Conservation (phyloP, 78 protist genomes). For the Blattamonas nauphoetae region DNA sequence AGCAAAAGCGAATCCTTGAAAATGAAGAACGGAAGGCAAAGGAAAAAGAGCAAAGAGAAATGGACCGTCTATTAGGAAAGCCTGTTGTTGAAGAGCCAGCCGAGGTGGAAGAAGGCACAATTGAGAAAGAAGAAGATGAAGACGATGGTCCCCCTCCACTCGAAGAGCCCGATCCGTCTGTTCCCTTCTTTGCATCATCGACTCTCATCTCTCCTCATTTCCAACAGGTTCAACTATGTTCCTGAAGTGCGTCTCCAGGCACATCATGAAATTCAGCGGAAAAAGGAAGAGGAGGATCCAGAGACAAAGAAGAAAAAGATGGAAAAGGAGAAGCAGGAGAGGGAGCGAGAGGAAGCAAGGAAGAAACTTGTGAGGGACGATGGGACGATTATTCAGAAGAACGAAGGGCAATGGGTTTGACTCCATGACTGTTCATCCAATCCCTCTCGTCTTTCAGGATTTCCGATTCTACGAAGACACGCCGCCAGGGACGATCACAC, state of each 20-base stretch:
- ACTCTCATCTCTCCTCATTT: neutral
- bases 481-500: slow-evolving; percentile 1
- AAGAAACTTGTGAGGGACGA: neutral
- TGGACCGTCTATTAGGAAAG: neutral
- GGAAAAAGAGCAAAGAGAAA: neutral
- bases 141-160: neutral
- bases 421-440: neutral
- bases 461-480: neutral
- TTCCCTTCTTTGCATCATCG: neutral
- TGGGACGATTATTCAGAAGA: neutral
- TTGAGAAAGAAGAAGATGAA: neutral
- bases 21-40: neutral
- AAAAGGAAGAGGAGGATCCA: neutral
- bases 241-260: neutral
- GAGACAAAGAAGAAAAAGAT: neutral
- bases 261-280: neutral
- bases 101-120: neutral
- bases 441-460: neutral
- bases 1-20: neutral
- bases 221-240: neutral
- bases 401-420: neutral
- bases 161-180: neutral
- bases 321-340: neutral
- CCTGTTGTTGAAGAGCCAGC: neutral
- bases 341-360: neutral